Evolutionary conservation across 805 yeast genomes (phyloP).

Genomic region (Lachancea lanzarotensis): DNA sequence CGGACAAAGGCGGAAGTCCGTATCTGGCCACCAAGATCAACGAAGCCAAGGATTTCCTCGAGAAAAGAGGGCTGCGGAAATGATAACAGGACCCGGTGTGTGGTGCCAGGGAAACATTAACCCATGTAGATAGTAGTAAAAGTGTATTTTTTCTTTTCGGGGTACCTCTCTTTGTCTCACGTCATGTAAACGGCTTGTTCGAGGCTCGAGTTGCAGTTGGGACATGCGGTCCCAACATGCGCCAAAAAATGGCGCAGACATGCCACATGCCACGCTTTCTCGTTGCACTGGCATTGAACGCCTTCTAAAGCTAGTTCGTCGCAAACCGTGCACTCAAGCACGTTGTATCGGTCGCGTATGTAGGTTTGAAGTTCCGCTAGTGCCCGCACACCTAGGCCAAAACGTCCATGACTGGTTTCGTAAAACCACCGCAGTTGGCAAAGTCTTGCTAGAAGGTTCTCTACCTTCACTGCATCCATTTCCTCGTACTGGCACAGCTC

Average conservation of each 20-base stretch:
- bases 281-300: constrained; percentile 17
- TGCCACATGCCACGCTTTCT: constrained; percentile 25
- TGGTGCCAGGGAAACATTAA: neutral
- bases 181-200: constrained; percentile 20
- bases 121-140: constrained; percentile 4
- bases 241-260: constrained; percentile 28
- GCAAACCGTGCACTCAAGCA: constrained; percentile 21
- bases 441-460: constrained; percentile 15
- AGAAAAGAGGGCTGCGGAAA: constrained; percentile 27
- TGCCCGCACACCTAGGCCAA: constrained; percentile 24
- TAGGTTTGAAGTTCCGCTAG: constrained; percentile 25
- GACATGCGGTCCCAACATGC: constrained; percentile 23
- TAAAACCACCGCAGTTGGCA: constrained; percentile 27
- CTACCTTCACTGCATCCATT: constrained; percentile 18
- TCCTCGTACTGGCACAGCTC: constrained; percentile 15
- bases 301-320: constrained; percentile 22
- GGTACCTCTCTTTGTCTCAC: constrained; percentile 6
- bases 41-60: constrained; percentile 65
- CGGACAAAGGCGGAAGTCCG: constrained; percentile 92
- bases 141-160: too few relatives aligned
- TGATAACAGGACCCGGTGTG: neutral
- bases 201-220: constrained; percentile 11
- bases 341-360: constrained; percentile 13
- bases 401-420: constrained; percentile 17
- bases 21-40: constrained; percentile 86